phyloP scores from a whole-genome alignment of 495 filamentous ascomycete genomes.

The Aspergillus saccharolyticus region DNA sequence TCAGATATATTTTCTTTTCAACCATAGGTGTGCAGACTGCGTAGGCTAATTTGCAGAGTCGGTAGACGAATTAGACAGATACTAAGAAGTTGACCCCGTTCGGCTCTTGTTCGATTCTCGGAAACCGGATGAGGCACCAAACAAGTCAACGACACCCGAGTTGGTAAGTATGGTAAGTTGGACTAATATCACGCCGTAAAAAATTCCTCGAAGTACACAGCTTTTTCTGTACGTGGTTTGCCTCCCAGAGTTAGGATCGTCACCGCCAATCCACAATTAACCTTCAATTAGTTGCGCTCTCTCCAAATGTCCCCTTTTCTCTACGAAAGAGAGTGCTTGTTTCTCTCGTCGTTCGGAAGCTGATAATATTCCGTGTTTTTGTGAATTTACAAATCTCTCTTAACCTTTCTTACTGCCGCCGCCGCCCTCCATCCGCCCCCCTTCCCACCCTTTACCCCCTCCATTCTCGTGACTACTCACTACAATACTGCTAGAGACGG shows the following conservation, averaged over 20 bases:
- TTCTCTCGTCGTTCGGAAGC: conserved; percentile 6
- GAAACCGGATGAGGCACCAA: conserved; percentile 22
- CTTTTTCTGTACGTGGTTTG: conserved; percentile 22
- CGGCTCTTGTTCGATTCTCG: conserved; percentile 20
- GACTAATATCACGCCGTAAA: conserved; percentile 3
- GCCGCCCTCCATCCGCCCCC: conserved; percentile 28
- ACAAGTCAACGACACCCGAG: conserved; percentile 19
- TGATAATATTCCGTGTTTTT: conserved; percentile 15
- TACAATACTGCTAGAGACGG: conserved; percentile 2
- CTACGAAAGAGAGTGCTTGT: not conserved
- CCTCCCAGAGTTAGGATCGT: conserved; percentile 36
- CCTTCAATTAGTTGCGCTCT: conserved; percentile 15
- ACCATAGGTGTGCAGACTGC: too few relatives aligned
- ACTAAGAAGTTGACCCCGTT: conserved; percentile 4
- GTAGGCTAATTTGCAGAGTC: not conserved
- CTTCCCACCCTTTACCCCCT: conserved; percentile 18
- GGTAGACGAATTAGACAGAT: not conserved
- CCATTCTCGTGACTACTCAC: conserved; percentile 26
- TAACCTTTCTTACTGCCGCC: conserved; percentile 23
- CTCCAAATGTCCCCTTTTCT: conserved; percentile 15
- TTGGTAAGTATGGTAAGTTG: not conserved
- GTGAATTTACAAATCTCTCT: conserved; percentile 26
- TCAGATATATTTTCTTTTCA: not conserved
- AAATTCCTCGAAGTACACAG: conserved; percentile 4
- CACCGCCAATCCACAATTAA: conserved; percentile 23